Evolutionary conservation across 1,284 basidiomycete species (phyloP), one percentile per base, ranked within the genome.

Genomic region (Boletus semigastroideus): DNA sequence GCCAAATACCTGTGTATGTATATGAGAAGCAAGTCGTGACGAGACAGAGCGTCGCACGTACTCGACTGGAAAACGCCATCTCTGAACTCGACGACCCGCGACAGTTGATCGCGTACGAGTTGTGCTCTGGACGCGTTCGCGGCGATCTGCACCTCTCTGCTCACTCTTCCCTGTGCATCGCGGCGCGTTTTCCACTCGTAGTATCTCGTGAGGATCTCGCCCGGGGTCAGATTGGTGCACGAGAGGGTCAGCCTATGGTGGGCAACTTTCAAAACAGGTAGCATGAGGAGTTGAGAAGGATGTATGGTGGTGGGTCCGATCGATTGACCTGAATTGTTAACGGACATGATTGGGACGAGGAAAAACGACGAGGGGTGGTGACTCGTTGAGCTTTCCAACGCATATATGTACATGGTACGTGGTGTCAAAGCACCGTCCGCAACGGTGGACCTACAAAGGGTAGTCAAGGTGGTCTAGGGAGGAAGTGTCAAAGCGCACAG

Each of bases 381-480:
- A 20, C 14, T 48, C 12, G 34, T 28, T 16, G 37, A 46, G 5
- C 45, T 22, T 38, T 28, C 46, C 25, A 39, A 11, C 5, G 31
- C 36, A 33, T 37, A n/a, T 36, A 52, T 59, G 52, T 52, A 48
- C 20, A 13, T 17, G 12, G 27, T 20, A 16, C 8, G 7, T 8
- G 4, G 4, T 10, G 34, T 61, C 59, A 55, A 61, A 61, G 55
- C 56, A 43, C 36, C 17, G 3, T 39, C 36, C 30, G 28, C 5
- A 4, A 9, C 30, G 36, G n/a, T 16, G 4, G 10, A 8, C 20
- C 37, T 42, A 45, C 27, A 31, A 42, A 31, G 10, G 33, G 25
- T 5, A 25, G 25, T 25, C 25, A 25, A 25, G 25, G 25, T 25
- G 25, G 25, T 25, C 22, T 5, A 22, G 25, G 25, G 25, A 6